Evolutionary conservation across 352 stramenopile genomes (phyloP), one percentile per base, ranked within the genome.

Genomic region (Globisporangium sylvaticum): DNA sequence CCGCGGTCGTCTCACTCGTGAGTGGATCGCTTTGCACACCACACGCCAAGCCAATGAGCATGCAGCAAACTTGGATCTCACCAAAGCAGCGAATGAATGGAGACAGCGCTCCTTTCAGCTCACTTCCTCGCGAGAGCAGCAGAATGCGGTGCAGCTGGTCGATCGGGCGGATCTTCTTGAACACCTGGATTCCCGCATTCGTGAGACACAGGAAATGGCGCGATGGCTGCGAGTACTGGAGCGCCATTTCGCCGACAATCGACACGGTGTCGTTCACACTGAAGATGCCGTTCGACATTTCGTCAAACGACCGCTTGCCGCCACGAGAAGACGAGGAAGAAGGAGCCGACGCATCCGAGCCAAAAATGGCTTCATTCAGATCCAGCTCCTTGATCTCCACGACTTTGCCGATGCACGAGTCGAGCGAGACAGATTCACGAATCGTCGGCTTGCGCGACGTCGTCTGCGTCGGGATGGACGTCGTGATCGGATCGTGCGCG

Each of bases 111-210:
- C 74, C 75, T 64, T 89, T 90, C 4, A 92, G 63, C 37, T 94
- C 80, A 39, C 84, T 87, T 15, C 84, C 80, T n/a, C 83, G 81
- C 22, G 85, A 72, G 7, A 89, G 70, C 46, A 93, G 50, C 54
- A 97, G 66, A 20, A 90, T 74, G 20, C 82, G 83, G 56, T 94
- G 88, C 32, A 97, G 72, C 55, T 96, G 81, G 64, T 97, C 91
- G 24, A 96, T 79, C 9, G 91, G 91, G 4, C 91, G 84, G 44
- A 97, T 86, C 71, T 97, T 97, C 70, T 92, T 90, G 66, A 96
- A 93, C 20, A 95, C 79, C 70, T 97, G 90, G 71, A 97, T 90
- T 22, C 89, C 89, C 0, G 81, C 70, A 57, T 88, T 94, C 12
- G 88, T 96, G 29, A 97, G 68, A 42, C 88, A 94, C 27, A 97